Evolutionary conservation across 1,139 yeast genomes (phyloP), one percentile per base, ranked within the genome.

Genomic region (Yamadazyma pseudoaaseri): DNA sequence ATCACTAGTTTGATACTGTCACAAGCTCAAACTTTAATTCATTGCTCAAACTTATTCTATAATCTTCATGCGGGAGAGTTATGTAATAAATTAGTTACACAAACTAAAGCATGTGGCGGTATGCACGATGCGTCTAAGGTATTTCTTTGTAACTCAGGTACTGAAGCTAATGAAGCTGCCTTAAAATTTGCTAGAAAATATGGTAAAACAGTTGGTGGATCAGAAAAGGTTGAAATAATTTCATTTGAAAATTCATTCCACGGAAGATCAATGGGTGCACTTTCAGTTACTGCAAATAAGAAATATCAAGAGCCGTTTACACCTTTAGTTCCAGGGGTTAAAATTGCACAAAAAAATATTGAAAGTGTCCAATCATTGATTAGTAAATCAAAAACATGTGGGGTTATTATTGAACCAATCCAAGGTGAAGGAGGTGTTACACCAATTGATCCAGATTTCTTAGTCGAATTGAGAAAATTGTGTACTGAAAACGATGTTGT

Each of bases 131-230:
- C 96, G 2, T 68, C 85, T 20, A 70, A 82, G 39, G 96, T 89
- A n/a, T 92, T 92, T 51, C 65, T 92, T 39, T 82, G 94, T 54
- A 92, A 90, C 55, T 84, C 96, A 0, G 98, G 98, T 31, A 82
- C 97, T 6, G 98, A 92, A 60, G 97, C 98, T 36, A 92, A 90
- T 53, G 98, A 92, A 58, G 98, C 97, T 2, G 98, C 98, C 1
- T 64, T 92, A 49, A 92, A 92, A 58, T 92, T 92, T 65, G 97
- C 97, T 12, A 78, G 97, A 54, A 90, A 87, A 56, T 74, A 77
- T 51, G 96, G 95, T 37, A 80, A 79, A 45, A 47, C 65, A 4
- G 58, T 71, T 27, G 58, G 61, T 37, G 58, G 61, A 37, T 71
- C 67, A 10, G 73, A 70, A 27, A 90, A 90, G 55, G 70, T 62